Evolutionary conservation across 2,329 filamentous ascomycete genomes (phyloP), one percentile per base, ranked within the genome.

Genomic region (Biscogniauxia marginata): DNA sequence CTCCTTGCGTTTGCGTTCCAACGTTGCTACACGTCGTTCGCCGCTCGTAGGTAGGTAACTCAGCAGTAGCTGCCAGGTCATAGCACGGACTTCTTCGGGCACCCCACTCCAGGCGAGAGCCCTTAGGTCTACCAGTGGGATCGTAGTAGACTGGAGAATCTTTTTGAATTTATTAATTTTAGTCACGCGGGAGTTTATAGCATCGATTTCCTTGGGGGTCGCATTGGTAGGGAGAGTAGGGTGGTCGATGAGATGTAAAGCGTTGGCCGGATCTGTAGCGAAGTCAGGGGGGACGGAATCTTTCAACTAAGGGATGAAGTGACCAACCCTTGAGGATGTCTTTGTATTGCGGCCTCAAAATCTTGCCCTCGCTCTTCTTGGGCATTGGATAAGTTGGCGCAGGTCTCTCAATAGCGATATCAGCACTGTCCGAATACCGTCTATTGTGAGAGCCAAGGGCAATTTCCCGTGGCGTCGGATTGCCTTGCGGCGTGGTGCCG

Each of bases 151-250:
- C 75, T 99, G 95, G 6, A 99, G 80, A 52, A 99, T 90, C 66
- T 89, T 89, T 74, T 99, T 99, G 77, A 99, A 99, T 71, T 98
- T 98, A 76, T 99, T 97, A 71, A 99, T 99, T 60, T 95, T 87
- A 6, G 90, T 89, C 66, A 96, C 95, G 58, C 91, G 86, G 46
- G 93, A 89, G 55, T 90, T 93, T 70, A 96, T 87, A 11, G 87
- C 88, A 69, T 98, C 93, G 18, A 88, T 79, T 70, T 97, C 91
- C 71, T 96, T 98, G 1, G 87, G 82, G 0, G 86, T 84, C 2
- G 93, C 91, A 69, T 89, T 88, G 22, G 82, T 75, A 9, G 91
- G 85, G 47, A 90, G 79, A 0, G 90, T 77, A 5, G 92, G 87
- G 73, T 99, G 93, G 65, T 90, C 90, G 66, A 99, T 98, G 7